Base-by-base conservation (phyloP, 2,329 filamentous ascomycete genomes). In the Neofusicoccum ribis region DNA sequence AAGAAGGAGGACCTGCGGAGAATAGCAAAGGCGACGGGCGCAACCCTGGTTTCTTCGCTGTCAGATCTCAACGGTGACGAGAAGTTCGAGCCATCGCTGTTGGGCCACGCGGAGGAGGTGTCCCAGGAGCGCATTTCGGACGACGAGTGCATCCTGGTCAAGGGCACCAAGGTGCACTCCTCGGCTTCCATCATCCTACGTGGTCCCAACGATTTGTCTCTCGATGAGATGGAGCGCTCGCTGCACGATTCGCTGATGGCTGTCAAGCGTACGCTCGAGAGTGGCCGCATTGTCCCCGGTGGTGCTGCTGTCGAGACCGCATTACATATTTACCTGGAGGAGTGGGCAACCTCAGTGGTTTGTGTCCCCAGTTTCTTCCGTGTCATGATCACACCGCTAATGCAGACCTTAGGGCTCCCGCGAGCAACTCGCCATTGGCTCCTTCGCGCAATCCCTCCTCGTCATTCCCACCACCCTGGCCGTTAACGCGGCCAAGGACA, bases 221-320 rank as follows among this genome's bases (percentile, higher is more conserved):
- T 99, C 36, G 95, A 99, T 75, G 95, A 99, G 85, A 99, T 98
- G 94, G 95, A 99, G 85, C 91, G 95, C 69, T 98, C 95, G 1
- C 89, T 99, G 17, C 95, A 99, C 82, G 95, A 99, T 80, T 96
- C 94, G 14, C 85, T 99, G 52, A 97, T 92, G 70, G 95, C 95
- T 52, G 93, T 99, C 69, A 99, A 99, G 88, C 89, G 95, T 72
- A 97, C 95, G 3, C 85, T 99, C 7, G 95, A 99, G 83, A 97
- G 92, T 75, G 95, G 95, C 73, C 93, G 91, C 80, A 96, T 99
- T 70, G 95, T 99, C 44, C 95, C 95, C 15, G 95, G 95, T 70
- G 95, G 95, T 70, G 95, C 94, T 76, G 95, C 95, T 49, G 94
- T 97, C 23, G 95, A 99, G 84, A 98, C 95, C n/a, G 95, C 95